These are phyloP conservation scores for Daedaleopsis nitida DNA, from an alignment of 768 basidiomycete genomes.

Conservation along the genomic window DNA sequence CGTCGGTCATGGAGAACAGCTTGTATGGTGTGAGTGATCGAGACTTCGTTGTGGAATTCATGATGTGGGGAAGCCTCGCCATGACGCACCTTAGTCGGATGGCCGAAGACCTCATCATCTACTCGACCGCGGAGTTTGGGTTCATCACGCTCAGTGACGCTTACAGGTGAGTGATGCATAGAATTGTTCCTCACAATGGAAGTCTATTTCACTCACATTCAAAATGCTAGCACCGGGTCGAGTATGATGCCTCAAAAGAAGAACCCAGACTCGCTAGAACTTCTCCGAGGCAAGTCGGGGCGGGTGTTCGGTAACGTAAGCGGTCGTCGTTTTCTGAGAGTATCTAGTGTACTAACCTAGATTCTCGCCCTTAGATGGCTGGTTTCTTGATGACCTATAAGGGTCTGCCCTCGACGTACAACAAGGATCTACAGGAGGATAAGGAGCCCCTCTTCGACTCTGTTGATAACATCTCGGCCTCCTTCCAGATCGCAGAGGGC, in stretches of 20 bases:
- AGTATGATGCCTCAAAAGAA: conserved; percentile 99
- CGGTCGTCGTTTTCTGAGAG: conserved; percentile 7
- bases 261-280: conserved; percentile 94
- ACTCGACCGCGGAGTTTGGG: conserved; percentile 96
- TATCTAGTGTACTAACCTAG: neutral
- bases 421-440: conserved; percentile 98
- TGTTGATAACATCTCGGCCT: conserved; percentile 87
- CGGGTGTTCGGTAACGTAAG: conserved; percentile 89
- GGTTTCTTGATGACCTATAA: conserved; percentile 98
- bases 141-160: conserved; percentile 97
- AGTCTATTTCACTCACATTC: conserved; percentile 1
- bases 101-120: conserved; percentile 95
- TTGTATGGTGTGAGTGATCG: conserved; percentile 96
- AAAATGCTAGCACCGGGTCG: conserved; percentile 78
- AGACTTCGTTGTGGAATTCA: conserved; percentile 95
- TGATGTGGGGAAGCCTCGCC: conserved; percentile 93
- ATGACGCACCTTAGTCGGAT: conserved; percentile 94
- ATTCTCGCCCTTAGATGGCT: conserved; percentile 65
- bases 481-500: conserved; percentile 90
- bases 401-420: conserved; percentile 97
- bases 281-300: conserved; percentile 93
- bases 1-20: conserved; percentile 90
- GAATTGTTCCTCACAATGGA: neutral
- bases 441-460: conserved; percentile 97
- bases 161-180: conserved; percentile 66